A percentile compares a stretch with the other conserved stretches of the same genome.
Evolutionary conservation across 1,284 basidiomycete species (phyloP).

Genomic region (Cutaneotrichosporon sp.): DNA sequence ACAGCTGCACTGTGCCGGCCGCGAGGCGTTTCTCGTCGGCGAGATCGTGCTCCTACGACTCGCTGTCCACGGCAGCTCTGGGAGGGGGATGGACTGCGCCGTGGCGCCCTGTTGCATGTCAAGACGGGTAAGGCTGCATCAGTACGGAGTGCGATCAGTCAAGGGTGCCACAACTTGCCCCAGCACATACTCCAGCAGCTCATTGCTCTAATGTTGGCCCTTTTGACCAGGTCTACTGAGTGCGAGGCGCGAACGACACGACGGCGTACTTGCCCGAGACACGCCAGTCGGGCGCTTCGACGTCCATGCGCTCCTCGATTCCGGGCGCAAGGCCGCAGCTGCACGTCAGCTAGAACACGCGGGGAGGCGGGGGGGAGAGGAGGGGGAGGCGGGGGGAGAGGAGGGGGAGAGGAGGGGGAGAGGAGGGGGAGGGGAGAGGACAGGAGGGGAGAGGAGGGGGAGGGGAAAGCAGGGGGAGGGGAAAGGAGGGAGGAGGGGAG

Average conservation of each 20-base stretch:
- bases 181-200: too few relatives aligned
- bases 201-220: not conserved
- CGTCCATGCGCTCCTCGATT: slow-evolving; percentile 40
- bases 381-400: not conserved
- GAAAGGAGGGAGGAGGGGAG: not conserved
- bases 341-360: slow-evolving; percentile 3
- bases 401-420: not conserved
- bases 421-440: not conserved
- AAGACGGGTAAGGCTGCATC: too few relatives aligned
- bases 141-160: too few relatives aligned
- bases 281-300: slow-evolving; percentile 43
- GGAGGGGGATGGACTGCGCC: too few relatives aligned
- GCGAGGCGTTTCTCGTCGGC: too few relatives aligned
- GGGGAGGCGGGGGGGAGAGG: too few relatives aligned
- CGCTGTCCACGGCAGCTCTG: too few relatives aligned
- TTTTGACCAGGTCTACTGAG: not conserved
- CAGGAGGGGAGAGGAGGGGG: not conserved
- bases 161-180: too few relatives aligned
- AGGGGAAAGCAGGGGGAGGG: not conserved
- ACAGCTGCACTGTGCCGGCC: too few relatives aligned
- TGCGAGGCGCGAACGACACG: slow-evolving; percentile 37
- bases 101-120: too few relatives aligned
- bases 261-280: slow-evolving; percentile 53
- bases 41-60: too few relatives aligned
- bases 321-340: slow-evolving; percentile 49